Evolutionary conservation across 768 basidiomycete genomes (phyloP), one percentile per base, ranked within the genome.

Genomic region (Rhizopogon roseolus): DNA sequence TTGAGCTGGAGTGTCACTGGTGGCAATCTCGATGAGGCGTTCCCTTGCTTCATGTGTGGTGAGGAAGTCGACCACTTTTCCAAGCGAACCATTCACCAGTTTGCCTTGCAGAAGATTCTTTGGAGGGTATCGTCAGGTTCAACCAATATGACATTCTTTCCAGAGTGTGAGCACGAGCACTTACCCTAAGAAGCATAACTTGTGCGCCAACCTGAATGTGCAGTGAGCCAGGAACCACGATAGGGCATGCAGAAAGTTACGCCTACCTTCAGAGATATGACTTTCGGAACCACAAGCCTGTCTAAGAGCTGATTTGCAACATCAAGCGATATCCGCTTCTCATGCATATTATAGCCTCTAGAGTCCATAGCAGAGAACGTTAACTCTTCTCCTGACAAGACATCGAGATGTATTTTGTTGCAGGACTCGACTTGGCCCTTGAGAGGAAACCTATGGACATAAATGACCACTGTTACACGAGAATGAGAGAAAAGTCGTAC

Each of bases 61-160:
- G 25, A 64, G 56, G 50, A 75, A 73, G 25, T 67, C 69, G 6
- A 64, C 34, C 17, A 99, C 81, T 43, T 81, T 84, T 10, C 96
- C 97, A 72, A 97, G 85, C 46, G 86, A 91, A 0, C 96, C 96
- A 62, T 99, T 99, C 50, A 98, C 97, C 27, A 73, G 64, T 19
- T 25, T 45, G 1, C 66, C 67, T 55, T 69, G 63, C 1, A 41
- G 28, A 52, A 69, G 62, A 52, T 73, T 73, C 73, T 73, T 28
- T 11, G 41, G 16, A 25, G 16, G 46, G 19, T 41, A 19, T 11
- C 22, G 28, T 38, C 34, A 48, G 22, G 28, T 13, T 22, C 27
- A 49, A 8, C 25, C 22, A 41, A 41, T 27, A 52, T 28, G 10
- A 9, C 22, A 10, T 32, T 32, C 7, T n/a, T 41, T 27, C 38